A percentile compares a stretch with the other conserved stretches of the same genome.
Evolutionary conservation across 129 eudicot species (phyloP).

Genomic region (Chrysanthemum makinoi): DNA sequence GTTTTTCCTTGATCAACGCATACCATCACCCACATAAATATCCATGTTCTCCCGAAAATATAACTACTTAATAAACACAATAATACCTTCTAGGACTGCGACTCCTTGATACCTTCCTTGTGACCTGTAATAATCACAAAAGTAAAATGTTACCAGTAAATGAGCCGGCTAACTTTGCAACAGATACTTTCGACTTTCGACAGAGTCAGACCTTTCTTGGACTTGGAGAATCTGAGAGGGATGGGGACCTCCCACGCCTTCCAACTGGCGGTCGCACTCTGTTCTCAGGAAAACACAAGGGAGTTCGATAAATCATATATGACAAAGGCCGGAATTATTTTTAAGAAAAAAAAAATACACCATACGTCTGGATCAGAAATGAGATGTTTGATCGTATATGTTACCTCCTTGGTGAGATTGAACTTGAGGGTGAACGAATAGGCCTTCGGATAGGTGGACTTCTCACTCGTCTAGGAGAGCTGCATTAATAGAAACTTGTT

Average conservation of each 20-base stretch:
- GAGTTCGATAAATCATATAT: not conserved
- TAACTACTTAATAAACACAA: not conserved
- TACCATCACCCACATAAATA: not conserved
- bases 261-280: constrained; percentile 60
- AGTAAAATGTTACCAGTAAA: not conserved
- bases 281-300: constrained; percentile 3
- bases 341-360: not conserved
- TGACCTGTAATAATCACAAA: constrained; percentile 32
- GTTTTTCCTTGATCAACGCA: no score
- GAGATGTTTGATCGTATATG: not conserved
- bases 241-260: constrained; percentile 75
- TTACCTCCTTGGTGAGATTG: constrained; percentile 76
- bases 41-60: not conserved
- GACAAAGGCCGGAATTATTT: not conserved
- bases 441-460: constrained; percentile 71
- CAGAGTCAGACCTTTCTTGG: constrained; percentile 74
- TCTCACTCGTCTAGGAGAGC: constrained; percentile 61
- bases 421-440: constrained; percentile 65
- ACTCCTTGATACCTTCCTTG: constrained; percentile 64
- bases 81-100: constrained; percentile 77
- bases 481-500: constrained; percentile 2
- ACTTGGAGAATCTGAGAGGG: constrained; percentile 73
- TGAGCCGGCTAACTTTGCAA: not conserved
- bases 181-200: not conserved
- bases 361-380: not conserved